Base-by-base conservation (phyloP, 208 protist species). In the Strigomonas culicis region DNA sequence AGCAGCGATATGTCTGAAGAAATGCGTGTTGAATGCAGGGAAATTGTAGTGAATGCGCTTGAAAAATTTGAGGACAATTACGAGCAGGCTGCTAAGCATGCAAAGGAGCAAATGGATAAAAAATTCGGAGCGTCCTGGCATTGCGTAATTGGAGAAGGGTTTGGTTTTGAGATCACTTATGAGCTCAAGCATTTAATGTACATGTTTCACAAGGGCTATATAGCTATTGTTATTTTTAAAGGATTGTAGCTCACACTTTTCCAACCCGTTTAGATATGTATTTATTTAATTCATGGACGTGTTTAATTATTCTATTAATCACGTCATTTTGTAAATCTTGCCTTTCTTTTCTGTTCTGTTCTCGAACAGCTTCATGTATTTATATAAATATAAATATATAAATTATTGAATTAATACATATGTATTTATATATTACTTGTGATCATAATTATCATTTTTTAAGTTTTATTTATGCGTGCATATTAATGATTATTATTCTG, bases 91-190 rank as follows among this genome's bases (percentile, higher is more conserved):
- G 92, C 93, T 19, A 97, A 96, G 69, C 80, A 97, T 31, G 79
- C 96, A 17, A 98, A 98, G 67, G 95, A 97, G 66, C 82, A 89
- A 59, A 97, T 98, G 93, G 94, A 98, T 72, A 97, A 98, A 66
- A 97, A 98, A 73, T 98, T 92, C 67, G 95, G 95, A 28, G 73
- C 84, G 10, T 91, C 83, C 2, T 98, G 94, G 94, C 88, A 98
- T 62, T 97, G 92, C 43, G 83, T 98, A n/a, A 97, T 98, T 46
- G 96, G 96, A 11, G 88, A 97, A 61, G 94, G 94, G 15, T 98
- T 97, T 55, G 92, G 92, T 4, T 98, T 97, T 66, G 86, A 95
- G 60, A 96, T 98, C 43, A 95, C 86, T 13, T 94, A 97, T 59
- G 90, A 98, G 70, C 82, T 94, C 77, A 97, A 97, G 70, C 90